A percentile compares a stretch with the other conserved stretches of the same genome.
Conservation (phyloP, 2,329 filamentous ascomycete genomes). For the Ophiobolus disseminans region DNA sequence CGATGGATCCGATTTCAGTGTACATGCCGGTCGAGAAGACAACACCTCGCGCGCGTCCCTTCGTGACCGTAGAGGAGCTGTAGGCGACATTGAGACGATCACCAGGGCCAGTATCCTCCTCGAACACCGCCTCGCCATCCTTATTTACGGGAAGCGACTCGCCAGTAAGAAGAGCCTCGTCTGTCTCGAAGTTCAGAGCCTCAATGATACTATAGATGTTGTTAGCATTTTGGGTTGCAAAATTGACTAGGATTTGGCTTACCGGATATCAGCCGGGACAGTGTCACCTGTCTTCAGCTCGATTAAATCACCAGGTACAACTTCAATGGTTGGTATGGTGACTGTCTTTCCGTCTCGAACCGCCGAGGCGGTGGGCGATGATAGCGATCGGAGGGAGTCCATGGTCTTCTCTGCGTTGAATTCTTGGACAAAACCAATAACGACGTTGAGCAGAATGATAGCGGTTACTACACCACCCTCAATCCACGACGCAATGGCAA, state of each 20-base stretch:
- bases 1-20: slow-evolving; percentile 77
- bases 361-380: slow-evolving; percentile 53
- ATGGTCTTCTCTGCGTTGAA: slow-evolving; percentile 58
- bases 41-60: slow-evolving; percentile 71
- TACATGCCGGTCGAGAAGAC: slow-evolving; percentile 72
- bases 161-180: slow-evolving; percentile 74
- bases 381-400: slow-evolving; percentile 54
- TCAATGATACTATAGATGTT: slow-evolving; percentile 55
- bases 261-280: slow-evolving; percentile 71
- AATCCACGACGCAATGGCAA: slow-evolving; percentile 55
- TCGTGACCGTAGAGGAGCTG: slow-evolving; percentile 72
- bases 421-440: slow-evolving; percentile 56
- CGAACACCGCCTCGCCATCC: slow-evolving; percentile 62
- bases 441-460: slow-evolving; percentile 55
- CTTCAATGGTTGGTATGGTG: slow-evolving; percentile 61
- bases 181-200: slow-evolving; percentile 76
- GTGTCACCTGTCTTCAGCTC: slow-evolving; percentile 69
- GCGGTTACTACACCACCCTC: slow-evolving; percentile 56
- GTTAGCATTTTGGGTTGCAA: slow-evolving; percentile 3
- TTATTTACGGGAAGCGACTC: slow-evolving; percentile 73
- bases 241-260: slow-evolving; percentile 4
- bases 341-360: slow-evolving; percentile 62
- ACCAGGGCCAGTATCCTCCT: slow-evolving; percentile 64
- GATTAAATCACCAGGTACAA: slow-evolving; percentile 72
- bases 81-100: slow-evolving; percentile 74